Evolutionary conservation across 306 rosid species (phyloP), one percentile per base, ranked within the genome.

Genomic region (Abrus pulchellus): DNA sequence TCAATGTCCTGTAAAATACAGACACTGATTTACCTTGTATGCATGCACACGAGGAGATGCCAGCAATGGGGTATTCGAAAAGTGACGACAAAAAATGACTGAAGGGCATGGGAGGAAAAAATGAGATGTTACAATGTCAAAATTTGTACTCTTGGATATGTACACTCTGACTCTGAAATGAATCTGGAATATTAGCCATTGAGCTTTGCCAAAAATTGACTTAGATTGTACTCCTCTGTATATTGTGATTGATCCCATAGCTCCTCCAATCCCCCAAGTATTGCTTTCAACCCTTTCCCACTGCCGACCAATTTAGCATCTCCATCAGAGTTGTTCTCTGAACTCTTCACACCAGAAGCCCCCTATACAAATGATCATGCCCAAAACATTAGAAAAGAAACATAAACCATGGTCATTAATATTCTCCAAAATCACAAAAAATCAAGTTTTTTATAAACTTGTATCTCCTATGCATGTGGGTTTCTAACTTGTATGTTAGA

Each of bases 161-260:
- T 87, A 87, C 90, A 87, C 79, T 80, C 89, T 12, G 65, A 63
- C 76, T 80, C 89, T 62, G 72, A 60, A 75, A 54, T 63, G 85
- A 77, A 81, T 81, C 81, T 59, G 40, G 77, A 48, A 75, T 36
- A 77, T 90, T 84, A 95, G 81, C 98, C 98, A 74, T 90, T 94
- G 40, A 95, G 99, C 92, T 92, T 95, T 45, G 97, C 89, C 72
- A 95, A 87, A 81, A 95, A 95, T 53, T 93, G 97, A 79, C 72
- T 91, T 52, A 95, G 89, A 84, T 91, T 88, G 96, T 93, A 95
- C 84, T 94, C 98, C 76, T 95, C 98, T 3, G 94, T 84, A 86
- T 95, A 95, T 43, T 95, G 99, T 34, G 99, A 93, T 52, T 93
- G 92, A 84, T 93, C 99, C 99, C 99, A 95, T 32, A 93, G 92